Evolutionary conservation across 2,329 filamentous ascomycete genomes (phyloP), one percentile per base, ranked within the genome.

Genomic region (Macrophomina tecta): DNA sequence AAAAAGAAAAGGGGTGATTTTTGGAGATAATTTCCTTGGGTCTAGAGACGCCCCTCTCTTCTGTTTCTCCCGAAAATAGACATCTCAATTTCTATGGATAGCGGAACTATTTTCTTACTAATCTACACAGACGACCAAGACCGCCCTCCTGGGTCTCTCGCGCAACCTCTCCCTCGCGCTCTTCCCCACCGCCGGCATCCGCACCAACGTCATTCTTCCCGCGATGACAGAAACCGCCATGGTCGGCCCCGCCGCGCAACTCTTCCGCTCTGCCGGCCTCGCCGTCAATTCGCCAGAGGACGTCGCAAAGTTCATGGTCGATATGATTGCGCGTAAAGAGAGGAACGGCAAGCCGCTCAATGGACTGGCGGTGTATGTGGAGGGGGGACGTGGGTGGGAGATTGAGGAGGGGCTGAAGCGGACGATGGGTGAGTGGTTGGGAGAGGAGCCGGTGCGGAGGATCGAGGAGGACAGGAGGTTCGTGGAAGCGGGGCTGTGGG

Each of bases 141-240:
- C 73, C 55, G 73, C 68, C 18, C 65, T 74, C 30, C 72, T 72
- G 16, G 73, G 73, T 16, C 53, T 73, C 34, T 55, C 72, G 1
- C 70, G 73, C n/a, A 69, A 69, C 16, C 67, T 71, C 4, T 65
- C 72, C 11, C 73, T 72, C 64, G 69, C 69, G 1, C 67, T 73
- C 5, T 69, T 67, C 40, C 70, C 73, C 28, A 63, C 70, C 18
- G 69, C 73, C 40, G 68, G 69, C 30, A 71, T 74, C 38, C 53
- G 64, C 30, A 40, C 46, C 56, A 66, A 66, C 36, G 56, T 30
- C 6, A 3, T 66, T 9, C 23, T 30, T 3, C 64, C 64, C 14
- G 56, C 53, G 5, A 51, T 63, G 42, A 66, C 64, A 11, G 64
- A 66, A 4, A 66, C 55, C 23, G 30, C 5, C 30, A 66, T 66